phyloP scores from a whole-genome alignment of 2,329 filamentous ascomycete genomes.

The Fusarium sp. region DNA sequence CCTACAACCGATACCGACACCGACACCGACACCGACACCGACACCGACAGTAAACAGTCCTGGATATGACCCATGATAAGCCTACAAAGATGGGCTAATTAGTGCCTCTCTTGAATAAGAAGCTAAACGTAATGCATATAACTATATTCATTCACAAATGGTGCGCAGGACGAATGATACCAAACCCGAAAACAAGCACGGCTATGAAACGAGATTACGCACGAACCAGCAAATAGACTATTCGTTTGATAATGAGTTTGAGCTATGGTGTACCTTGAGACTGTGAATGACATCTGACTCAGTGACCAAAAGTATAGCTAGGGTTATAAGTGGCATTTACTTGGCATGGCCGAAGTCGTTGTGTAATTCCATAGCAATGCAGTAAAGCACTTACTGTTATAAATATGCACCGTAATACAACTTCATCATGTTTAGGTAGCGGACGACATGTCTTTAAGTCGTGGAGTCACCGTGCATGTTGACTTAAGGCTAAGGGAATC shows the following conservation, averaged over 20 bases:
- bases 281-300: neutral
- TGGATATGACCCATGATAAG: neutral
- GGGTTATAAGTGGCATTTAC: neutral
- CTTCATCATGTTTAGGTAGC: neutral
- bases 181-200: conserved; percentile 40
- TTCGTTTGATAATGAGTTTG: conserved; percentile 6
- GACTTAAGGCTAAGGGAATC: conserved; percentile 44
- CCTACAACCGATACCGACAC: neutral
- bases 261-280: neutral
- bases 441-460: neutral
- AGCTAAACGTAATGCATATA: conserved; percentile 14
- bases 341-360: neutral
- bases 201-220: conserved; percentile 30
- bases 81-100: neutral
- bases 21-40: neutral
- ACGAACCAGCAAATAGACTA: conserved; percentile 38
- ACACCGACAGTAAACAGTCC: neutral
- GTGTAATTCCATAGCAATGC: no score
- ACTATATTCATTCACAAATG: conserved; percentile 1
- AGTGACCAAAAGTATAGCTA: neutral
- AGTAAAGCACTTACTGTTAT: neutral
- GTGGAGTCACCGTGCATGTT: neutral
- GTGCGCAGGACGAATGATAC: conserved; percentile 34
- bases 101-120: conserved; percentile 18
- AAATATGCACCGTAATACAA: no score